phyloP scores from a whole-genome alignment of 257 asterid genomes.

The Ilex asprella region DNA sequence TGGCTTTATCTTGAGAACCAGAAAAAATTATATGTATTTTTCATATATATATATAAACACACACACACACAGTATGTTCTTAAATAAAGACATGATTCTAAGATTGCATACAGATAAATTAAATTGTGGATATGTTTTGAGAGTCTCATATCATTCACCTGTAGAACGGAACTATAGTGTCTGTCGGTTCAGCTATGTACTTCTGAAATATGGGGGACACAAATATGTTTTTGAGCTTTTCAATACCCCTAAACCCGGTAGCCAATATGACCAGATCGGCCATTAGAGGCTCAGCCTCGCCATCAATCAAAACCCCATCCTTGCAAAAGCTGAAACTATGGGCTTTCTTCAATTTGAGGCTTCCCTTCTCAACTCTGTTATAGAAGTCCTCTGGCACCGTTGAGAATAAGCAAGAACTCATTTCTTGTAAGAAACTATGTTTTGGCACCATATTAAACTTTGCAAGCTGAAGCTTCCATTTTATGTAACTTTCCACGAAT shows the following conservation, averaged over 20 bases:
- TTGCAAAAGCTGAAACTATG: slow-evolving; percentile 23
- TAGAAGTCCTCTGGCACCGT: slow-evolving; percentile 40
- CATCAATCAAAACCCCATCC: slow-evolving; percentile 31
- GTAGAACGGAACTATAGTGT: slow-evolving; percentile 30
- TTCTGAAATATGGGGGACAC: slow-evolving; percentile 20
- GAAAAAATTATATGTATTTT: too few relatives aligned
- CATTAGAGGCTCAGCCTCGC: slow-evolving; percentile 17
- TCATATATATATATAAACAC: too few relatives aligned
- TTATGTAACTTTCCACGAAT: too few relatives aligned
- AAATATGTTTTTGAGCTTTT: slow-evolving; percentile 32
- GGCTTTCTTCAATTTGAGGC: slow-evolving; percentile 37
- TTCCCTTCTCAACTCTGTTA: slow-evolving; percentile 40
- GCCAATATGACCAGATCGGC: slow-evolving; percentile 38
- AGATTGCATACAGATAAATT: too few relatives aligned
- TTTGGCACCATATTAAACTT: too few relatives aligned
- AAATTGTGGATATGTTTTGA: too few relatives aligned
- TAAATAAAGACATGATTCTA: too few relatives aligned
- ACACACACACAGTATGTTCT: too few relatives aligned
- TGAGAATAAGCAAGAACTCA: slow-evolving; percentile 25
- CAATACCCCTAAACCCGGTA: slow-evolving; percentile 37
- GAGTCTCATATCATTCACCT: slow-evolving; percentile 15
- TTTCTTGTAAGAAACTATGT: slow-evolving; percentile 26
- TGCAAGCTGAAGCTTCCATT: too few relatives aligned
- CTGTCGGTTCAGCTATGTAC: slow-evolving; percentile 16
- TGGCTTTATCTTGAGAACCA: too few relatives aligned